Percentiles rank a stretch among this genome's conserved stretches.
Evolutionary conservation across 1,284 basidiomycete species (phyloP).

Genomic region (Pyrrhoderma noxium): DNA sequence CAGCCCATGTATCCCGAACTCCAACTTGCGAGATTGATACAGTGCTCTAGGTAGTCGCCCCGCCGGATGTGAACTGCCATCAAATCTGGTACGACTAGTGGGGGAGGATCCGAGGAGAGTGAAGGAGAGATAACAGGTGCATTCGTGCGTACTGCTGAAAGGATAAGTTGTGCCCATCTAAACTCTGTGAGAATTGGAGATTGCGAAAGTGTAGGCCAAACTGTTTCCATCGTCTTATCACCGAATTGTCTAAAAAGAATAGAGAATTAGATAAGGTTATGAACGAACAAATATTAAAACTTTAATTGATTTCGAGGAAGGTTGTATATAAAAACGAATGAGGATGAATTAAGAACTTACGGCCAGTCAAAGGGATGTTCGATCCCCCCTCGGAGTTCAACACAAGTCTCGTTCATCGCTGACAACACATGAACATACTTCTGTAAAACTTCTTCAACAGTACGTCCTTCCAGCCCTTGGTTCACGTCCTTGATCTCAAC

Average conservation of each 20-base stretch:
- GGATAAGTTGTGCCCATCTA: constrained; percentile 35
- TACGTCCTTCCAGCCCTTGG: neutral
- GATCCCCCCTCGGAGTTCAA: constrained; percentile 9
- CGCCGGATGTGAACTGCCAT: constrained; percentile 53
- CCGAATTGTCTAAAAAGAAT: constrained; percentile 7
- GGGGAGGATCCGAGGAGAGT: constrained; percentile 15
- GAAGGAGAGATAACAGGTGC: constrained; percentile 5
- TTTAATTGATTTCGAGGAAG: too few species aligned
- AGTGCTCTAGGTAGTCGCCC: constrained; percentile 52
- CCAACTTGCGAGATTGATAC: constrained; percentile 37
- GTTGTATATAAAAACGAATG: too few species aligned
- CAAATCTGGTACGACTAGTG: constrained; percentile 31
- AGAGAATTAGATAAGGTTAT: constrained; percentile 1
- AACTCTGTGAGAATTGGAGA: constrained; percentile 33
- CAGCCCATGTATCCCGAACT: constrained; percentile 35
- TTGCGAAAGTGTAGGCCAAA: constrained; percentile 31
- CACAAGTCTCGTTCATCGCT: constrained; percentile 13
- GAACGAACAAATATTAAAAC: too few species aligned
- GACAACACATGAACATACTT: constrained; percentile 13
- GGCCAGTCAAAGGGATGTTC: constrained; percentile 12
- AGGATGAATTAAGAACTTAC: too few species aligned
- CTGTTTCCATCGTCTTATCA: constrained; percentile 7
- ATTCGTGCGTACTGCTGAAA: constrained; percentile 15
- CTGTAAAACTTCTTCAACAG: constrained; percentile 13
- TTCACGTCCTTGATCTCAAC: constrained; percentile 9